Percentiles rank a stretch among this genome's conserved stretches.
Conservation (phyloP, 2,329 filamentous ascomycete genomes). For the Epichloe aotearoae region DNA sequence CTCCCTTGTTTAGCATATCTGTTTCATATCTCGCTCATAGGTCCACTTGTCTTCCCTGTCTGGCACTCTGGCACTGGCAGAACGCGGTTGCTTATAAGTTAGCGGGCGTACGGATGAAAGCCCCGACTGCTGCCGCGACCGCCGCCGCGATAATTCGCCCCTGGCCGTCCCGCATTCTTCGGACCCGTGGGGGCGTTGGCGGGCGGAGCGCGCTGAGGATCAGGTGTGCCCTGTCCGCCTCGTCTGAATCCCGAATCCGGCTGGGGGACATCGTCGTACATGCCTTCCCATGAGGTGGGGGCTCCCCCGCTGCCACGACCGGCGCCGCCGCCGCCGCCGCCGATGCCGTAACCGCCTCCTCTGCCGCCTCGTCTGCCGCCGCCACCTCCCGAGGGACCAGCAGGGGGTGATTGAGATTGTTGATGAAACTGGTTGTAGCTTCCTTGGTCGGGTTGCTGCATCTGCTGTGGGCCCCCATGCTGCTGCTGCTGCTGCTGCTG, state of each 20-base stretch:
- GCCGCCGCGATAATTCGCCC: conserved; percentile 86
- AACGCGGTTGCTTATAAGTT: conserved; percentile 1
- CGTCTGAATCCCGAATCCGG: conserved; percentile 44
- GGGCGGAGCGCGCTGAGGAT: conserved; percentile 34
- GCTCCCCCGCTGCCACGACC: conserved; percentile 40
- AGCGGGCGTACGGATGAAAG: conserved; percentile 61
- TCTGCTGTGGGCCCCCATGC: conserved; percentile 11
- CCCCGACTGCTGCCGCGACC: conserved; percentile 63
- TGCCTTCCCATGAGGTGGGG: conserved; percentile 89
- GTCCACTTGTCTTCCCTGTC: too few relatives aligned
- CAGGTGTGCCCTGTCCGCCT: conserved; percentile 26
- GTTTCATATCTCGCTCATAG: too few relatives aligned
- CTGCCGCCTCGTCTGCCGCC: conserved; percentile 12
- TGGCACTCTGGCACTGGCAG: too few relatives aligned
- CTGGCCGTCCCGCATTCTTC: conserved; percentile 85
- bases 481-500: conserved; percentile 29
- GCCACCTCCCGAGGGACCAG: conserved; percentile 11
- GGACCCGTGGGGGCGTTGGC: conserved; percentile 74
- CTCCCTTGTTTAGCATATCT: too few relatives aligned
- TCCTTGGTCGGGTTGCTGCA: conserved; percentile 7
- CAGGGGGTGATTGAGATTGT: conserved; percentile 24
- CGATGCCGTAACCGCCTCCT: conserved; percentile 15
- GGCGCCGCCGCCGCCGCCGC: conserved; percentile 21
- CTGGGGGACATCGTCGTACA: conserved; percentile 96
- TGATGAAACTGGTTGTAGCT: conserved; percentile 26